A percentile compares a stretch with the other conserved stretches of the same genome.
Conservation (phyloP, 2,329 filamentous ascomycete species). For the Sporothrix schenckii region DNA sequence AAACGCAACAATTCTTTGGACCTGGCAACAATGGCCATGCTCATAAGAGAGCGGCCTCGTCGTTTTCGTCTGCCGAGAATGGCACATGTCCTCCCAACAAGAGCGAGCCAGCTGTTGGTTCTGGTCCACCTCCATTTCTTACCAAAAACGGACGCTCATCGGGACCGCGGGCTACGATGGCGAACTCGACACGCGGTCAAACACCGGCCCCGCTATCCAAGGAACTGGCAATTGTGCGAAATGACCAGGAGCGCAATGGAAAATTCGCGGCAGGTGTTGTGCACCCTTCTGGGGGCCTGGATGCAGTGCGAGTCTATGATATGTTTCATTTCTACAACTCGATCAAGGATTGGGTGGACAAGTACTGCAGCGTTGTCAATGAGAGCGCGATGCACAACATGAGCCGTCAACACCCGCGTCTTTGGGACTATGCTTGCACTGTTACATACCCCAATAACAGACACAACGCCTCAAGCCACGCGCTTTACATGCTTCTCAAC, state of each 20-base stretch:
- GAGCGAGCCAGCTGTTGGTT: not conserved
- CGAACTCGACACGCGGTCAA: not conserved
- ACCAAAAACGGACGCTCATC: not conserved
- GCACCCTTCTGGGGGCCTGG: not conserved
- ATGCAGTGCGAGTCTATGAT: constrained; percentile 30
- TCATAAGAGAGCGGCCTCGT: not conserved
- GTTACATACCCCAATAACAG: constrained; percentile 40
- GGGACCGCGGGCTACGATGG: not conserved
- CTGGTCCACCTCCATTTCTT: not conserved
- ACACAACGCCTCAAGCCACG: constrained; percentile 42
- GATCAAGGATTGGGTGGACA: constrained; percentile 35
- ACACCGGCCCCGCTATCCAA: not conserved
- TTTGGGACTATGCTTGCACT: constrained; percentile 47
- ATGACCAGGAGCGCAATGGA: not conserved
- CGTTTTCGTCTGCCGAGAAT: not conserved
- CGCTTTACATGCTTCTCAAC: constrained; percentile 43
- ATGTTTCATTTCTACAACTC: constrained; percentile 36
- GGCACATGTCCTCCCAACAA: too few species aligned
- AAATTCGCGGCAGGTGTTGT: constrained; percentile 28
- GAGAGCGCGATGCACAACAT: constrained; percentile 23
- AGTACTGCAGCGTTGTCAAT: constrained; percentile 24
- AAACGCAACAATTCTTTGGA: not conserved
- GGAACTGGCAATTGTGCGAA: constrained; percentile 21
- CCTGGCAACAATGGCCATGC: not conserved
- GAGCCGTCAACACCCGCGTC: constrained; percentile 29